Evolutionary conservation across 306 rosid genomes (phyloP).

Genomic region (Phaseolus lunatus): DNA sequence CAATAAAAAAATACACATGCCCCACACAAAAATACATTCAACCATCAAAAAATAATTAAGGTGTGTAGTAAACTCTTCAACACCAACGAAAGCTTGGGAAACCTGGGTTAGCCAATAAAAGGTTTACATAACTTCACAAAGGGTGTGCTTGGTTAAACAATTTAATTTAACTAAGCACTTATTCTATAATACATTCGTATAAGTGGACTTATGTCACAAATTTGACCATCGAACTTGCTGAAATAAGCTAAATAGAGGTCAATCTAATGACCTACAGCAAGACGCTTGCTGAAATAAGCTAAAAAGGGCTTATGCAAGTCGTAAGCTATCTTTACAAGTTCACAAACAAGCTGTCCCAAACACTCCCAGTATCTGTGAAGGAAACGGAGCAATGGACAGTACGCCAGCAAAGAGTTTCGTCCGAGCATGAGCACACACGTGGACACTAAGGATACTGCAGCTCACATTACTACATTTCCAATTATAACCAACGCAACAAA

Average conservation of each 20-base stretch:
- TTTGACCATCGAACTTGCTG: background rate
- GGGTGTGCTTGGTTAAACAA: background rate
- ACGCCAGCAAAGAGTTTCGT: background rate
- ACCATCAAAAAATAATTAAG: constrained; percentile 13
- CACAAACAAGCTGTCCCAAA: background rate
- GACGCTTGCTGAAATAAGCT: background rate
- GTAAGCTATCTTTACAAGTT: background rate
- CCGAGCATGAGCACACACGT: background rate
- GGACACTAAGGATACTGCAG: background rate
- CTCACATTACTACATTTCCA: background rate
- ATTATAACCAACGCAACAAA: background rate
- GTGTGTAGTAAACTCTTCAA: background rate
- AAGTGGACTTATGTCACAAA: background rate
- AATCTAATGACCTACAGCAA: background rate
- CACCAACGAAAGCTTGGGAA: background rate
- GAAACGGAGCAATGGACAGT: background rate
- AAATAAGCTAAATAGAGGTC: background rate
- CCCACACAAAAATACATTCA: constrained; percentile 15
- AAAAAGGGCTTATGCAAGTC: background rate
- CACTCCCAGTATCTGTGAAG: background rate
- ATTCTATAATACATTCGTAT: background rate
- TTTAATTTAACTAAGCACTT: background rate
- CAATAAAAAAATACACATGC: constrained; percentile 22
- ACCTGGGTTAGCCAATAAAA: background rate
- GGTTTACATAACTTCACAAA: background rate